Conservation (phyloP, 2,329 filamentous ascomycete genomes). For the Atkinsonella hypoxylon region DNA sequence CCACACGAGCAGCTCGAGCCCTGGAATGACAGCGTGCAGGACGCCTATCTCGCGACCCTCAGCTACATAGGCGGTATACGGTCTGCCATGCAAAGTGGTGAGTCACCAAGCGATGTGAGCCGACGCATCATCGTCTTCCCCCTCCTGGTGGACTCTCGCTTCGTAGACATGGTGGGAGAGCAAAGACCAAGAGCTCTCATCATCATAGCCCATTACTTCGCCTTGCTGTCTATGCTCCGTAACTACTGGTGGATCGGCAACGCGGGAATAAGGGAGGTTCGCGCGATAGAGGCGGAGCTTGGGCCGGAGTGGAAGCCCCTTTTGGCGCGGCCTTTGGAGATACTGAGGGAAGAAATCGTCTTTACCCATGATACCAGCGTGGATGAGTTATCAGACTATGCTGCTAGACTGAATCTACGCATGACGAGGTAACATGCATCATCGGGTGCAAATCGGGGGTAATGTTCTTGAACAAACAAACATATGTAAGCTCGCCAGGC, state of each 20-base stretch:
- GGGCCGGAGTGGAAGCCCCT: conserved; percentile 6
- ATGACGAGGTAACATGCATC: not conserved
- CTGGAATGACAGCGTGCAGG: conserved; percentile 8
- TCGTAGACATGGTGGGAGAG: conserved; percentile 11
- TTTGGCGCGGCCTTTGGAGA: not conserved
- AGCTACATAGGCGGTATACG: conserved; percentile 11
- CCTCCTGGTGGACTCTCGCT: conserved; percentile 10
- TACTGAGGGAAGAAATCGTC: not conserved
- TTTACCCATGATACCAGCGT: conserved; percentile 2
- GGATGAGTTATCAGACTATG: conserved; percentile 1
- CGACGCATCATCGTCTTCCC: conserved; percentile 12
- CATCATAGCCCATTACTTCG: conserved; percentile 14
- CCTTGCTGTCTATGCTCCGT: conserved; percentile 8
- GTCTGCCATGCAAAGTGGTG: conserved; percentile 7
- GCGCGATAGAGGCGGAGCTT: conserved; percentile 8
- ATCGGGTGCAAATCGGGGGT: not conserved
- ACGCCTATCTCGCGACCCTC: conserved; percentile 11
- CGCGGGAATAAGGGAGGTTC: conserved; percentile 9
- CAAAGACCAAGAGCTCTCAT: conserved; percentile 12
- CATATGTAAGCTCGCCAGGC: too few relatives aligned
- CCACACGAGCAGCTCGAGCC: conserved; percentile 8
- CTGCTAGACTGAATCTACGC: not conserved
- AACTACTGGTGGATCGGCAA: conserved; percentile 12
- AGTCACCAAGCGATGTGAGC: conserved; percentile 2
- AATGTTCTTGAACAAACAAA: too few relatives aligned